Evolutionary conservation across 345 rosid species (phyloP).

Genomic region (Raphanus raphanistrum): DNA sequence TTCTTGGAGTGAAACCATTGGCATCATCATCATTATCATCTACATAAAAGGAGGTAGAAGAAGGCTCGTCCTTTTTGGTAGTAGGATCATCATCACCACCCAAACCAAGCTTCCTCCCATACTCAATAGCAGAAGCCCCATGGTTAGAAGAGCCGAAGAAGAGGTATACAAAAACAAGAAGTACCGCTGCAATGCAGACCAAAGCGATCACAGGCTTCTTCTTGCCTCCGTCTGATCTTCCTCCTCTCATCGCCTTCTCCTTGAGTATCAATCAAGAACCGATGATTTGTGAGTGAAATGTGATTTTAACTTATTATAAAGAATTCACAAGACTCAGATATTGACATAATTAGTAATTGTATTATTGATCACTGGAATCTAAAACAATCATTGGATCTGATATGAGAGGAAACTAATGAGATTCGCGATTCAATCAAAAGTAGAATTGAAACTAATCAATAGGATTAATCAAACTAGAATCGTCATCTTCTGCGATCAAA

Average conservation of each 20-base stretch:
- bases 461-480: too few relatives aligned
- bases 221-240: constrained; percentile 81
- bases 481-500: neutral
- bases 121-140: constrained; percentile 75
- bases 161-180: constrained; percentile 69
- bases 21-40: constrained; percentile 21
- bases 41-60: constrained; percentile 42
- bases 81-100: constrained; percentile 78
- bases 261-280: too few relatives aligned
- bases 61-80: constrained; percentile 57
- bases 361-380: neutral
- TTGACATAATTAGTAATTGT: neutral
- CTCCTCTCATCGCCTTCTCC: constrained; percentile 62
- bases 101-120: constrained; percentile 84
- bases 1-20: constrained; percentile 54
- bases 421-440: neutral
- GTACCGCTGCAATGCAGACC: constrained; percentile 48
- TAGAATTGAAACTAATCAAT: neutral
- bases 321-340: neutral
- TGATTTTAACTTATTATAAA: too few relatives aligned
- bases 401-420: neutral
- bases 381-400: constrained; percentile 12
- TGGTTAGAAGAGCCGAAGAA: constrained; percentile 62
- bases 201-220: constrained; percentile 73
- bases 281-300: too few relatives aligned